A percentile compares a stretch with the other conserved stretches of the same genome.
phyloP scores from a whole-genome alignment of 495 filamentous ascomycete genomes.

The Aspergillus funiculosus region DNA sequence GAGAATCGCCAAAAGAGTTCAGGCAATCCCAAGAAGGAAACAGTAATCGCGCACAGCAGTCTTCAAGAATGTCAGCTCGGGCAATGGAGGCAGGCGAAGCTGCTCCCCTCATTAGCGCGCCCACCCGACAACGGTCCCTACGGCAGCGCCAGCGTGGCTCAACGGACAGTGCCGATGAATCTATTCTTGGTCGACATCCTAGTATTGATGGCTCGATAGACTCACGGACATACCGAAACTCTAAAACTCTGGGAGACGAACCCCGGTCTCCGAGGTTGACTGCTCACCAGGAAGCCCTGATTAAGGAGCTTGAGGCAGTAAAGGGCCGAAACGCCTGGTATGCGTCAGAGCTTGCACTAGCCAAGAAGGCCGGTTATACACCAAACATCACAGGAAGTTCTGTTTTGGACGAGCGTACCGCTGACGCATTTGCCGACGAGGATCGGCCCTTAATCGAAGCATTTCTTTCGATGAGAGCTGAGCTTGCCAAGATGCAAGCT shows the following conservation, averaged over 20 bases:
- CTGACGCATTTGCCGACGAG: slow-evolving; percentile 78
- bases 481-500: slow-evolving; percentile 68
- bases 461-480: slow-evolving; percentile 79
- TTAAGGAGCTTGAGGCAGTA: slow-evolving; percentile 76
- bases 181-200: slow-evolving; percentile 36
- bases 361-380: slow-evolving; percentile 79
- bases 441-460: slow-evolving; percentile 91
- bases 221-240: slow-evolving; percentile 36
- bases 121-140: slow-evolving; percentile 40
- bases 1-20: slow-evolving; percentile 44
- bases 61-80: slow-evolving; percentile 36
- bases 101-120: slow-evolving; percentile 39
- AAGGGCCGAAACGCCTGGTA: slow-evolving; percentile 94
- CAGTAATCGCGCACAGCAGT: slow-evolving; percentile 54
- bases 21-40: slow-evolving; percentile 28
- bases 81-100: slow-evolving; percentile 48
- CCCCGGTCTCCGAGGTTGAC: slow-evolving; percentile 42
- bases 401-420: slow-evolving; percentile 65
- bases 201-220: slow-evolving; percentile 44
- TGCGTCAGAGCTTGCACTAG: slow-evolving; percentile 86
- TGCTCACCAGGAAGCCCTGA: slow-evolving; percentile 49
- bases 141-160: slow-evolving; percentile 41
- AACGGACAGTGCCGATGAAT: slow-evolving; percentile 44
- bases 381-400: slow-evolving; percentile 67
- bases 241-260: slow-evolving; percentile 36